These are phyloP conservation scores for Adansonia digitata DNA, from an alignment of 345 rosid species.

Conservation along the genomic window DNA sequence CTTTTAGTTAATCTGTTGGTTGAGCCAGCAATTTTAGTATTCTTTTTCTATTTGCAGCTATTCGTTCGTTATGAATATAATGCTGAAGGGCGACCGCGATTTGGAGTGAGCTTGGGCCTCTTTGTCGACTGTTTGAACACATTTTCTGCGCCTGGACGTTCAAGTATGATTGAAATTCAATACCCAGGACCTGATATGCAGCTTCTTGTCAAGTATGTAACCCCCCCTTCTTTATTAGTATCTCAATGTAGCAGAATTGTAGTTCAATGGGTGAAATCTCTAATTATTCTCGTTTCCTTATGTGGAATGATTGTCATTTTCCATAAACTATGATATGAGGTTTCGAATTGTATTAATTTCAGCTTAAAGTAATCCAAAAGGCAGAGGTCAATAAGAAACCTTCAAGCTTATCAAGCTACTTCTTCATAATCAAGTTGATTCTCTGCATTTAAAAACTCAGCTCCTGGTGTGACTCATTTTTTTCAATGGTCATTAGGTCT, in stretches of 20 bases:
- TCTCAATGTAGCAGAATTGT: not conserved
- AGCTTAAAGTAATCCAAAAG: not conserved
- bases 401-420: not conserved
- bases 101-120: conserved; percentile 87
- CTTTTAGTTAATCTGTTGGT: not conserved
- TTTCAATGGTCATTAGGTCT: conserved; percentile 41
- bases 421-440: not conserved
- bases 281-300: not conserved
- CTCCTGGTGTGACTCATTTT: not conserved
- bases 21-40: not conserved
- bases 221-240: not conserved
- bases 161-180: conserved; percentile 62
- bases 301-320: not conserved
- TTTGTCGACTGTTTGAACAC: conserved; percentile 88
- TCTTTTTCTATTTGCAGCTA: conserved; percentile 36
- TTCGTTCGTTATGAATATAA: conserved; percentile 58
- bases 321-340: not conserved
- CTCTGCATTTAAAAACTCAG: not conserved
- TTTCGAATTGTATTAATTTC: too few species aligned
- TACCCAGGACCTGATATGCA: conserved; percentile 98
- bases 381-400: not conserved
- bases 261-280: not conserved
- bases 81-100: conserved; percentile 70
- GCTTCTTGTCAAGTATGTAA: conserved; percentile 78
- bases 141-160: conserved; percentile 72